Evolutionary conservation across 257 asterid species (phyloP).

Genomic region (Handroanthus guayacan): DNA sequence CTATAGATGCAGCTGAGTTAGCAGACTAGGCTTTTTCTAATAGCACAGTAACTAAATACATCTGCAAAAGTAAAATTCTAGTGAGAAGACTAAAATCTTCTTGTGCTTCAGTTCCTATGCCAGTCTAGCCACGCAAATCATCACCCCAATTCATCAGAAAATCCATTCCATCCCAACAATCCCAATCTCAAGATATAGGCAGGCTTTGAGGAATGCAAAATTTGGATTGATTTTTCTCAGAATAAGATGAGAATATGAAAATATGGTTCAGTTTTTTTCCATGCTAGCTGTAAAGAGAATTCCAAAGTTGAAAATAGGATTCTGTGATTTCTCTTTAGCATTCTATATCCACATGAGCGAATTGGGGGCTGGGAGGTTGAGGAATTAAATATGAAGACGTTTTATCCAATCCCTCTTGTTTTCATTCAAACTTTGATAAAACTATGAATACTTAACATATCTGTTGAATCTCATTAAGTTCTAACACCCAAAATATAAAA

Average conservation of each 20-base stretch:
- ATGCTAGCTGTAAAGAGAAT: constrained; percentile 12
- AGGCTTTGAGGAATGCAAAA: background rate
- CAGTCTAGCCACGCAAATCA: constrained; percentile 20
- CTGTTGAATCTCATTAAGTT: constrained; percentile 25
- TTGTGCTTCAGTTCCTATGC: constrained; percentile 18
- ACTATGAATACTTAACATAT: constrained; percentile 15
- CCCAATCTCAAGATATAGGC: constrained; percentile 2
- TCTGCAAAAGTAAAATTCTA: constrained; percentile 15
- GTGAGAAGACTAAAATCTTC: constrained; percentile 1
- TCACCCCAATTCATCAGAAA: background rate
- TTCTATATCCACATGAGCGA: background rate
- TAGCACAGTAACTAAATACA: constrained; percentile 18
- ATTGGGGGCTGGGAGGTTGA: background rate
- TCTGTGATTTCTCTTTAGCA: background rate
- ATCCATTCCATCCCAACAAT: constrained; percentile 22
- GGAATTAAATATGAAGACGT: background rate
- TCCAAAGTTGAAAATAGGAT: constrained; percentile 12
- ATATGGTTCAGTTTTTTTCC: constrained; percentile 21
- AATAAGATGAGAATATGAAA: constrained; percentile 6
- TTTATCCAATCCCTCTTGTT: constrained; percentile 5
- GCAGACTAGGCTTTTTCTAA: constrained; percentile 11
- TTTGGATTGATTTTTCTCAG: background rate
- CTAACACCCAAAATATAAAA: background rate
- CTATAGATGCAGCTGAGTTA: constrained; percentile 11
- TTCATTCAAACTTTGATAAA: constrained; percentile 7